These are phyloP conservation scores for Luzula sylvatica DNA, from an alignment of 176 grass and related monocot genomes.

Conservation along the genomic window DNA sequence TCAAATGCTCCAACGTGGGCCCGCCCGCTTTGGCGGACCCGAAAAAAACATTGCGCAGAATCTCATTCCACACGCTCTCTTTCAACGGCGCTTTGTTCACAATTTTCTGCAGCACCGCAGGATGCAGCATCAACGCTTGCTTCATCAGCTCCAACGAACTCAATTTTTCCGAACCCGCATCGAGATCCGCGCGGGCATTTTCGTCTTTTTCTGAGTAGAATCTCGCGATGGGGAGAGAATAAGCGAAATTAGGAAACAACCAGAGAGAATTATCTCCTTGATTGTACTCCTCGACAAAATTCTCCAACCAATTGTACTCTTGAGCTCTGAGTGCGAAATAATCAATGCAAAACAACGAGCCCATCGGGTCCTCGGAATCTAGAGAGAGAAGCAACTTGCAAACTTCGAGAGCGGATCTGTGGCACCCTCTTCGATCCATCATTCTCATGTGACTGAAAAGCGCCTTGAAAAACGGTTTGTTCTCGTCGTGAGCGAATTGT, in stretches of 20 bases:
- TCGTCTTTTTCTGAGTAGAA: conserved; percentile 68
- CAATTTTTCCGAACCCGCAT: conserved; percentile 34
- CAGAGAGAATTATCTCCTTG: conserved; percentile 65
- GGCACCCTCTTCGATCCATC: conserved; percentile 85
- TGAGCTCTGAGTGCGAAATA: conserved; percentile 96
- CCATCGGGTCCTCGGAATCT: conserved; percentile 85
- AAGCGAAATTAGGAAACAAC: conserved; percentile 85
- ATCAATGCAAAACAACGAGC: conserved; percentile 94
- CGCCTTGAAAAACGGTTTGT: conserved; percentile 77
- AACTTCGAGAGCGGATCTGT: conserved; percentile 86
- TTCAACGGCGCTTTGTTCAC: conserved; percentile 90
- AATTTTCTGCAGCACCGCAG: conserved; percentile 61
- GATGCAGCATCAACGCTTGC: conserved; percentile 97
- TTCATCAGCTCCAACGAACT: conserved; percentile 85
- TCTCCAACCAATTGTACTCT: conserved; percentile 82
- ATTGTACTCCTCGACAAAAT: conserved; percentile 73
- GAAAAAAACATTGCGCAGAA: conserved; percentile 80
- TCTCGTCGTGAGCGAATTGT: conserved; percentile 66
- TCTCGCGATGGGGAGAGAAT: conserved; percentile 74
- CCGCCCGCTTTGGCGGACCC: conserved; percentile 89
- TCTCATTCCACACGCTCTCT: conserved; percentile 71
- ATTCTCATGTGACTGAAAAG: conserved; percentile 95
- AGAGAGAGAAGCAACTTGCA: conserved; percentile 93
- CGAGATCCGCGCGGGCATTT: conserved; percentile 18
- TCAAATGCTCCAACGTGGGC: conserved; percentile 91